A percentile compares a stretch with the other conserved stretches of the same genome.
These are phyloP conservation scores for Trichoderma citrinoviride DNA, from an alignment of 2,329 filamentous ascomycete genomes.

Conservation along the genomic window DNA sequence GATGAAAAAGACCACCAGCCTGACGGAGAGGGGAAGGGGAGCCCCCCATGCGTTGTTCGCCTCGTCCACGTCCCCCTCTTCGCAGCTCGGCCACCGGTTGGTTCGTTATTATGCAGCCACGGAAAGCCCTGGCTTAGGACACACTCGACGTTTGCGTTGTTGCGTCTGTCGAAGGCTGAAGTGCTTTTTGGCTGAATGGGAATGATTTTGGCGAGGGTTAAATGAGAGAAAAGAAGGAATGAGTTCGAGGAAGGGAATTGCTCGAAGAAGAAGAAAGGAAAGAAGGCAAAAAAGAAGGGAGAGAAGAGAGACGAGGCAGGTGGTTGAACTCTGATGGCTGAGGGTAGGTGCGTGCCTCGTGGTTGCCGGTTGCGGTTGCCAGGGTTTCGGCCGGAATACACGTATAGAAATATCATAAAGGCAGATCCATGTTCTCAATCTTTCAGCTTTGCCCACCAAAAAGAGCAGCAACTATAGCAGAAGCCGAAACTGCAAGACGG, in stretches of 20 bases:
- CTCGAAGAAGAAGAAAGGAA: neutral
- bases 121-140: neutral
- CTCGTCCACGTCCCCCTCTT: slow-evolving; percentile 3
- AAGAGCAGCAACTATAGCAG: no score
- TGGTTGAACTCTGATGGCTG: neutral
- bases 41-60: neutral
- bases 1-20: neutral
- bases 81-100: slow-evolving; percentile 6
- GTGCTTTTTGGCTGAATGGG: neutral
- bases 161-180: no score
- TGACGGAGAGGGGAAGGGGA: neutral
- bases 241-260: neutral
- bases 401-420: neutral
- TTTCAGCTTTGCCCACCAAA: neutral
- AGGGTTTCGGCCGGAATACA: slow-evolving; percentile 4
- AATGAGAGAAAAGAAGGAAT: neutral
- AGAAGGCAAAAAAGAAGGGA: neutral
- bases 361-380: neutral
- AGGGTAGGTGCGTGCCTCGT: slow-evolving; percentile 9
- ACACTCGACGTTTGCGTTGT: neutral
- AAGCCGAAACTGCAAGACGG: neutral
- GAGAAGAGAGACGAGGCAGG: neutral
- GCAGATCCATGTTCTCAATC: no score
- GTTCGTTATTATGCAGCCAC: slow-evolving; percentile 6
- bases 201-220: neutral